Percentiles rank a stretch among this genome's conserved stretches.
phyloP scores from a whole-genome alignment of 1,284 basidiomycete species.

The Phenoliferia sp. region DNA sequence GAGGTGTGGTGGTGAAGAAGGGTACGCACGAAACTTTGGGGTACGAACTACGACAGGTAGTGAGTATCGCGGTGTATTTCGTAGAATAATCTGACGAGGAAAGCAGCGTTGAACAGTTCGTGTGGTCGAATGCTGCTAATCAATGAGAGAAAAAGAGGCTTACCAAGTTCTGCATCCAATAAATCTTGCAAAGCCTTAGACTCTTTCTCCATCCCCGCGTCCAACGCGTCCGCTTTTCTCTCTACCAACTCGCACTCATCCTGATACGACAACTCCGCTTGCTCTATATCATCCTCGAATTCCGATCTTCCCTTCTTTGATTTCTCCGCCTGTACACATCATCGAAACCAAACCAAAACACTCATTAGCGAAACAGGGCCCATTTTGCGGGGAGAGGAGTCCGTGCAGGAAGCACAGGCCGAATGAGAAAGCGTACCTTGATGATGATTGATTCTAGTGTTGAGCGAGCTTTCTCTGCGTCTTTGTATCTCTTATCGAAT shows the following conservation, averaged over 20 bases:
- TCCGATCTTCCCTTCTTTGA: slow-evolving; percentile 17
- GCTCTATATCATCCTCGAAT: slow-evolving; percentile 17
- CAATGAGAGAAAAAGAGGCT: neutral
- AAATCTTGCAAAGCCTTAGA: neutral
- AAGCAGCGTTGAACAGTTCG: neutral
- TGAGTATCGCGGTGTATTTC: neutral
- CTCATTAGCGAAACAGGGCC: neutral
- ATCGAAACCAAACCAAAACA: no score
- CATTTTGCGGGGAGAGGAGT: neutral
- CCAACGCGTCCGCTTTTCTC: slow-evolving; percentile 2
- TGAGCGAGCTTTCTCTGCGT: slow-evolving; percentile 16
- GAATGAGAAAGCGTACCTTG: slow-evolving; percentile 6
- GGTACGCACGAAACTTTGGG: neutral
- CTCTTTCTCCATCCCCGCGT: neutral
- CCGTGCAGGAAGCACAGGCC: neutral
- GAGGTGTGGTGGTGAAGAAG: neutral
- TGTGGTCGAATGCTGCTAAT: neutral
- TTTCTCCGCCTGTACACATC: slow-evolving; percentile 7
- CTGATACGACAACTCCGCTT: slow-evolving; percentile 8
- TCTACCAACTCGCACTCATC: slow-evolving; percentile 2
- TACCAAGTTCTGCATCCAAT: neutral
- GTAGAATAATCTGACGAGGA: neutral
- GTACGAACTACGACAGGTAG: neutral
- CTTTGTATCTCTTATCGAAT: slow-evolving; percentile 8
- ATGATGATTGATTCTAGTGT: slow-evolving; percentile 4